phyloP scores from a whole-genome alignment of 2,329 filamentous ascomycete species.

The Curvularia eragrostidis region DNA sequence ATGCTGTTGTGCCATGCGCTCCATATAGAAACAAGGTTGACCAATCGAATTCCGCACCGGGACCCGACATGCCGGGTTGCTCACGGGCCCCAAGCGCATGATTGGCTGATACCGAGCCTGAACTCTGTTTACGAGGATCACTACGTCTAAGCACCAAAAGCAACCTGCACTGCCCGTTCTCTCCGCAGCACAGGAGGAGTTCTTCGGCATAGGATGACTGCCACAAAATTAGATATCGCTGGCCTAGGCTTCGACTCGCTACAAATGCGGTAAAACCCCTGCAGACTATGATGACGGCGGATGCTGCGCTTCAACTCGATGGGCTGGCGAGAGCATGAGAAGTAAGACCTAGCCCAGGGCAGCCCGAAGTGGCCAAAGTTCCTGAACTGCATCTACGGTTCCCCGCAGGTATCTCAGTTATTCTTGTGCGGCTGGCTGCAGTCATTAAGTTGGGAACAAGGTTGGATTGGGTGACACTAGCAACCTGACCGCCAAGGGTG shows the following conservation, averaged over 20 bases:
- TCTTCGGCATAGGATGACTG: neutral
- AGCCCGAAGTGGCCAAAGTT: conserved; percentile 4
- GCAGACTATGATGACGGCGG: neutral
- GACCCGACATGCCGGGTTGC: conserved; percentile 3
- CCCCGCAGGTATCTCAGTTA: conserved; percentile 13
- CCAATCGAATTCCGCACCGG: neutral
- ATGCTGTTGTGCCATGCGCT: neutral
- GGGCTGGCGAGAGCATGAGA: conserved; percentile 1
- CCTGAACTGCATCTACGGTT: conserved; percentile 13
- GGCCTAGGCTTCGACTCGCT: neutral
- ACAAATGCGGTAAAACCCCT: neutral
- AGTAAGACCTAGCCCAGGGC: conserved; percentile 8
- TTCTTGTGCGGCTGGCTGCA: neutral
- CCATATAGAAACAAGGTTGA: neutral
- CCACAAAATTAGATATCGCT: neutral
- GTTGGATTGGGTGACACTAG: neutral
- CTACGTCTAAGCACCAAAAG: neutral
- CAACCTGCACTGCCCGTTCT: neutral
- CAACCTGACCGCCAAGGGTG: neutral
- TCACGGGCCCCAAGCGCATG: neutral
- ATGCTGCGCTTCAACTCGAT: conserved; percentile 1
- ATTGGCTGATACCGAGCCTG: conserved; percentile 1
- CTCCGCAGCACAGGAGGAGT: neutral
- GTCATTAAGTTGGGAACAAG: neutral
- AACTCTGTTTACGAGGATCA: conserved; percentile 3